These are phyloP conservation scores for Vaccinium macrocarpon DNA, from an alignment of 148 eudicot species.

Conservation along the genomic window DNA sequence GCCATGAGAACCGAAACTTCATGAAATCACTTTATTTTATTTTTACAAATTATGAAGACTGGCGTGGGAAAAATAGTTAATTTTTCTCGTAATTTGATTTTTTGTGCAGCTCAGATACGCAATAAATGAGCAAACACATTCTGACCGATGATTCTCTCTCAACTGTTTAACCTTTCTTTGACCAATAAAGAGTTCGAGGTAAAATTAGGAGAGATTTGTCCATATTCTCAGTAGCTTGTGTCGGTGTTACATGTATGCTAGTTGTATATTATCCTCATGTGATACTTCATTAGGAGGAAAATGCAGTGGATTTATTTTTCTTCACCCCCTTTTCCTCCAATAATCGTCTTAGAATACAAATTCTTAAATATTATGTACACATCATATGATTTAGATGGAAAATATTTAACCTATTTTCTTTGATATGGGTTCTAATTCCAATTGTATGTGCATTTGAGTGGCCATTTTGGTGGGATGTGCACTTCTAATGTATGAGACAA, in stretches of 20 bases:
- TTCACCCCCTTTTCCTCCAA: not conserved
- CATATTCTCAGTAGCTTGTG: not conserved
- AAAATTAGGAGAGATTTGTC: not conserved
- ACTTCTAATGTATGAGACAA: not conserved
- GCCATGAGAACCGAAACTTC: not conserved
- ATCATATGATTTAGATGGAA: not conserved
- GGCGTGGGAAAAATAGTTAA: not conserved
- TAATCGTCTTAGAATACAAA: not conserved
- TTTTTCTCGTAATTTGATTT: not conserved
- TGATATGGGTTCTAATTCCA: not conserved
- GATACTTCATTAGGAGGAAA: not conserved
- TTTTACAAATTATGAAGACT: not conserved
- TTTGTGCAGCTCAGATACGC: slow-evolving; percentile 5
- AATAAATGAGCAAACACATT: not conserved
- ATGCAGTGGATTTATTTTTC: not conserved
- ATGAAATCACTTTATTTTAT: not conserved
- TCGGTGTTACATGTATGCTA: not conserved
- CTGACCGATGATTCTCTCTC: not conserved
- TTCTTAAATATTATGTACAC: not conserved
- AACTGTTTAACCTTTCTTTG: not conserved
- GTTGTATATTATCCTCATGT: slow-evolving; percentile 6
- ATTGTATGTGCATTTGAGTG: not conserved
- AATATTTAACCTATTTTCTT: not conserved
- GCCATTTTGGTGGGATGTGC: not conserved
- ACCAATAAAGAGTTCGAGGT: slow-evolving; percentile 6